Base-by-base conservation (phyloP, 2,329 filamentous ascomycete genomes). In the Penicillium glabrum region DNA sequence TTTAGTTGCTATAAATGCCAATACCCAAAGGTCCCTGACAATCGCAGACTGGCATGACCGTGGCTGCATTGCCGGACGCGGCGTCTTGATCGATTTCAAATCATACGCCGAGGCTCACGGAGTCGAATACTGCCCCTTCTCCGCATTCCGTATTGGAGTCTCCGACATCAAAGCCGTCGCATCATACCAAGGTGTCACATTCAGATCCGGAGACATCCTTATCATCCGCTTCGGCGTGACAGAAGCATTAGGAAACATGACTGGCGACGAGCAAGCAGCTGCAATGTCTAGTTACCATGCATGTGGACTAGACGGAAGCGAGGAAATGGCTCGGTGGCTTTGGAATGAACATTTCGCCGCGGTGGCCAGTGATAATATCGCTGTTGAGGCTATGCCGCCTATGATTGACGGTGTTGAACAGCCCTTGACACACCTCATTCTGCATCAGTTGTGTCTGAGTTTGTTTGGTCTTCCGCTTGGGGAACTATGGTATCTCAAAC, bases 91-190 rank as follows among this genome's bases (percentile, higher is more conserved):
- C 0, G 84, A 87, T 66, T 86, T 80, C 53, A 77, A 75, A 49
- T 62, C 71, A 10, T 90, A 87, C 81, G 64, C 86, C 2, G 77
- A 78, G 19, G 73, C 74, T 37, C 79, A 86, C 46, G 81, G 80
- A 33, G 82, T 87, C 52, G 64, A 77, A 47, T 84, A 84, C 37
- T 80, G 87, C 56, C 74, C 85, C 1, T 79, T 82, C 60, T 85
- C 83, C 16, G 54, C 49, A 1, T 62, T 60, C 45, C 58, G 56
- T 3, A 66, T 69, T 2, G 54, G 58, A 3, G 33, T 49, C 2
- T 13, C 47, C 3, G 62, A 67, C 10, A 57, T 69, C 6, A 57
- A 65, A 24, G 57, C 47, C 5, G 56, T 68, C 3, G 67, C 67
- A 3, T 19, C 41, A 6, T 51, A 61, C 16, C 61, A 69, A 47